phyloP scores from a whole-genome alignment of 345 rosid genomes.

The Rhodamnia argentea region DNA sequence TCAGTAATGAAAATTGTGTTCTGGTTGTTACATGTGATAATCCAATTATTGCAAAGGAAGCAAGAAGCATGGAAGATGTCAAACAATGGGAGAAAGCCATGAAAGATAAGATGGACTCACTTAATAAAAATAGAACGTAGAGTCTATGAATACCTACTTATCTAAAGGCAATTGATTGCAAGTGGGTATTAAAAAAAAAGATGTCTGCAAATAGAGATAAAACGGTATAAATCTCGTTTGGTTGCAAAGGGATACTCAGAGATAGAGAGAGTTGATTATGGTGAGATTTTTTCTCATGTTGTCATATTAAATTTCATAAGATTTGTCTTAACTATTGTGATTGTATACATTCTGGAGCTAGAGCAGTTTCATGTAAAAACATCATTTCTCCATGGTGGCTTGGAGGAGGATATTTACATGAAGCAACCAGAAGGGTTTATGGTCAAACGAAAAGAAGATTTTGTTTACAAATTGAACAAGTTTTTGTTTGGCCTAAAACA shows the following conservation, averaged over 20 bases:
- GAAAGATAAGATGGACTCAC: not conserved
- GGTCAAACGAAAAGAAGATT: too few species aligned
- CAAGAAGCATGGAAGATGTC: not conserved
- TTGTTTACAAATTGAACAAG: too few species aligned
- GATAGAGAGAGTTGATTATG: not conserved
- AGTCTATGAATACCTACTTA: rapidly evolving
- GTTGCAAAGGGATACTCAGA: not conserved
- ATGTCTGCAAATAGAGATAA: not conserved
- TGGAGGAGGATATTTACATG: too few species aligned
- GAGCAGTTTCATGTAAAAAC: too few species aligned
- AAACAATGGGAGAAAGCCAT: not conserved
- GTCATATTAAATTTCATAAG: too few species aligned
- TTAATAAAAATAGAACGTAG: not conserved
- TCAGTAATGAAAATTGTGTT: not conserved
- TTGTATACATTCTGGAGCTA: too few species aligned
- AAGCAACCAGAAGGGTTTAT: too few species aligned
- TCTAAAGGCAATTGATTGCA: not conserved
- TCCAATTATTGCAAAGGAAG: not conserved
- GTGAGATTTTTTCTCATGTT: not conserved
- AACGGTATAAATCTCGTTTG: not conserved
- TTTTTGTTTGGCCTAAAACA: not conserved
- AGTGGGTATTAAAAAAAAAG: not conserved
- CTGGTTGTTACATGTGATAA: not conserved
- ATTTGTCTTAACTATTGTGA: too few species aligned
- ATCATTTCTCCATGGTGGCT: too few species aligned